Percentiles rank a stretch among this genome's conserved stretches.
These are phyloP conservation scores for Biscogniauxia sp. DNA, from an alignment of 2,329 filamentous ascomycete species.

Conservation along the genomic window DNA sequence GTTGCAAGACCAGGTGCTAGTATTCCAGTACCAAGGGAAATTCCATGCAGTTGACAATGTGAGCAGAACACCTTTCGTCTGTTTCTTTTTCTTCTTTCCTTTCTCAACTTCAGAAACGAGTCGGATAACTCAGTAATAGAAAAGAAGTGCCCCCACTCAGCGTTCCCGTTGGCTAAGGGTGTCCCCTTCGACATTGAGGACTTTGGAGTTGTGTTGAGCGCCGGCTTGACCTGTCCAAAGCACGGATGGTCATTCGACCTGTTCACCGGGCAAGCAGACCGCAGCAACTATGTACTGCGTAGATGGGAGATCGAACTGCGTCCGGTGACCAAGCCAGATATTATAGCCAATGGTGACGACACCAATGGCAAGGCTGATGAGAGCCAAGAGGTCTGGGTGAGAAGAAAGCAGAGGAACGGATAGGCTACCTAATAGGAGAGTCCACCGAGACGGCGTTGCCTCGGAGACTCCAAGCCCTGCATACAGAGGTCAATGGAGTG, in stretches of 20 bases:
- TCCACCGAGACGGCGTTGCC: not conserved
- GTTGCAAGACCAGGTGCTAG: slow-evolving; percentile 59
- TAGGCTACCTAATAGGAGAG: slow-evolving; percentile 11
- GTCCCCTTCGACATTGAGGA: slow-evolving; percentile 70
- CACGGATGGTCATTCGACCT: slow-evolving; percentile 72
- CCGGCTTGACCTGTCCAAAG: slow-evolving; percentile 65
- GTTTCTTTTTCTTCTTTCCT: not conserved
- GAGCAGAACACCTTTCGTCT: slow-evolving; percentile 27
- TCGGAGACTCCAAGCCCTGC: not conserved
- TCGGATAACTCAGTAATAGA: slow-evolving; percentile 13
- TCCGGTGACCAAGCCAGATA: slow-evolving; percentile 8
- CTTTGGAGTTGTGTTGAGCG: slow-evolving; percentile 62
- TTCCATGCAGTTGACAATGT: slow-evolving; percentile 70
- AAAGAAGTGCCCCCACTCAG: slow-evolving; percentile 65
- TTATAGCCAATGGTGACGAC: not conserved
- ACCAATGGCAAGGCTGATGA: slow-evolving; percentile 9
- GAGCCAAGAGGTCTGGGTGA: slow-evolving; percentile 30
- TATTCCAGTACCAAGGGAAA: slow-evolving; percentile 62
- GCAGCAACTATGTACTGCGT: slow-evolving; percentile 58
- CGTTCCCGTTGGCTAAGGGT: slow-evolving; percentile 63
- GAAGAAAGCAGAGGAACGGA: slow-evolving; percentile 33
- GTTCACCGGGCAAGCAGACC: slow-evolving; percentile 59
- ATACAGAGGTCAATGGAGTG: not conserved
- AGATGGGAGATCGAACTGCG: slow-evolving; percentile 64
- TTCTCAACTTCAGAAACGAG: not conserved